These are phyloP conservation scores for Licmophora abbreviata DNA, from an alignment of 108 stramenopile genomes.

Conservation along the genomic window DNA sequence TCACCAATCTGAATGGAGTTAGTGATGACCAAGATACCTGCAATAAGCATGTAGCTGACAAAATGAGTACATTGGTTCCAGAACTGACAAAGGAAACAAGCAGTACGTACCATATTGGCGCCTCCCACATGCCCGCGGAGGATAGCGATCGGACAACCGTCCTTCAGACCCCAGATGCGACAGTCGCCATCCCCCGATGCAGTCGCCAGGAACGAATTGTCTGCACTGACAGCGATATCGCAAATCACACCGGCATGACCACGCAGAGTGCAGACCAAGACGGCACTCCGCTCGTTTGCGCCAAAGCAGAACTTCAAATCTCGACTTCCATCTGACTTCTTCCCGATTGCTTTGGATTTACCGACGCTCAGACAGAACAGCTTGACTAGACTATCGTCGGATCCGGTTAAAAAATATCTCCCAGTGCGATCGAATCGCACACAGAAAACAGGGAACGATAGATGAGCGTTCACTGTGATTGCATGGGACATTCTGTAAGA, in stretches of 20 bases:
- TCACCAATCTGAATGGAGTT: constrained; percentile 69
- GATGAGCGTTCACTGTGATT: constrained; percentile 75
- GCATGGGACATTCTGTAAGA: constrained; percentile 59
- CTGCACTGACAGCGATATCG: constrained; percentile 83
- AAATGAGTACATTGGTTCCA: constrained; percentile 8
- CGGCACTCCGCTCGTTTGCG: constrained; percentile 61
- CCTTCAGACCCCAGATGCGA: constrained; percentile 82
- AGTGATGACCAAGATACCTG: constrained; percentile 72
- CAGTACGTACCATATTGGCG: constrained; percentile 56
- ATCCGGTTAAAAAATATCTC: constrained; percentile 89
- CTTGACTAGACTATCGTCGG: constrained; percentile 90
- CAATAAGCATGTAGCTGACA: not conserved
- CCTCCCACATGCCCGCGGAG: constrained; percentile 72
- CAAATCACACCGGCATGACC: constrained; percentile 92
- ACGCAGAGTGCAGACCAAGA: constrained; percentile 75
- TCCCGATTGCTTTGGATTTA: constrained; percentile 13
- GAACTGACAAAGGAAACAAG: not conserved
- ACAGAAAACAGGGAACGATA: constrained; percentile 82
- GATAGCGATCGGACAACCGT: constrained; percentile 82
- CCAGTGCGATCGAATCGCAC: constrained; percentile 84
- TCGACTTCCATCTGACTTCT: not conserved
- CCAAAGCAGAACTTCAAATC: constrained; percentile 34
- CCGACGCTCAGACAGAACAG: constrained; percentile 67
- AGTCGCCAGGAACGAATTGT: constrained; percentile 88
- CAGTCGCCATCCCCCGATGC: constrained; percentile 78